Base-by-base conservation (phyloP, 2,329 filamentous ascomycete genomes). In the Neoscytalidium dimidiatum region DNA sequence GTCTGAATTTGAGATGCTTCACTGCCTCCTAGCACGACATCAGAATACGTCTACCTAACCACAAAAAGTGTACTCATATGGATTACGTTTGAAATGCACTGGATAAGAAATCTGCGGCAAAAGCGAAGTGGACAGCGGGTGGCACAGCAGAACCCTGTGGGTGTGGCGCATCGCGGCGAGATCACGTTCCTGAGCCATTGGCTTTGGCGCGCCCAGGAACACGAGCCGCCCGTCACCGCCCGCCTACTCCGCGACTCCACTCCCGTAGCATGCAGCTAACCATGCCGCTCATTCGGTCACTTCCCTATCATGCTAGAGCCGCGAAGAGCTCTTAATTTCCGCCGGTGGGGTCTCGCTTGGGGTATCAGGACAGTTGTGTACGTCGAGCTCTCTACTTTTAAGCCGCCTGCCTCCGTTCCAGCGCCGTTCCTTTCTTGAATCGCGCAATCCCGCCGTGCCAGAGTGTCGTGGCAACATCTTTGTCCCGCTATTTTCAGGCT, bases 111-210 rank as follows among this genome's bases (percentile, higher is more conserved):
- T n/a, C n/a, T n/a, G n/a, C n/a, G n/a, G 46, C 26, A 14, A 14
- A 14, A 26, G 26, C 14, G 46, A 26, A 14, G 23, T 28, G 46
- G 19, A 38, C 33, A 19, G n/a, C 33, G 51, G 38, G 19, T 43
- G 38, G 35, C 53, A 44, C 21, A 28, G 52, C 33, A 29, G 35
- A 58, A 29, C 23, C 35, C 35, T 14, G 35, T 38, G 26, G 28
- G 23, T 63, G 48, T 63, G 61, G 61, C 61, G 35, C 38, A 26
- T 28, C 7, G n/a, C 6, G 61, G 35, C 28, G 48, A 52, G 35
- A 52, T 53, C 61, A 63, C 61, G 61, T 63, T 63, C 23, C 29
- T 8, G 46, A 44, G 41, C 46, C 17, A 63, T 56, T 63, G 61
- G 61, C 46, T 53, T 38, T 26, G 33, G 49, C 48, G 23, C 26